Percentiles rank a stretch among this genome's conserved stretches.
These are phyloP conservation scores for Penicillium sp. DNA, from an alignment of 2,329 filamentous ascomycete genomes.

Conservation along the genomic window DNA sequence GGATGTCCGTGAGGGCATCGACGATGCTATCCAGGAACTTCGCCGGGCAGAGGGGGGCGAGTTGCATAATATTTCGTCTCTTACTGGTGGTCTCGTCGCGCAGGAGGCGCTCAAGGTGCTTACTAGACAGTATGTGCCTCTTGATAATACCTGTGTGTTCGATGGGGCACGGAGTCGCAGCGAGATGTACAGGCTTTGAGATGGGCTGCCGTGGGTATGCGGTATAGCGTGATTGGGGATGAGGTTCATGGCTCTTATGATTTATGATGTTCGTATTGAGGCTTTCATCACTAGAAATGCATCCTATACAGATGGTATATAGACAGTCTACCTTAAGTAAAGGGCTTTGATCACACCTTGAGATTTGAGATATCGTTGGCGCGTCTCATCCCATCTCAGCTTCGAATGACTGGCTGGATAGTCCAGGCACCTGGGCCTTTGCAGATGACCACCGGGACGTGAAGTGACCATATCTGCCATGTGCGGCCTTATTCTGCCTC, in stretches of 20 bases:
- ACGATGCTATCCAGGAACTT: conserved; percentile 64
- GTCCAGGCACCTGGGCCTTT: not conserved
- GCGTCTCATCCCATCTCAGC: not conserved
- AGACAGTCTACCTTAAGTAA: not conserved
- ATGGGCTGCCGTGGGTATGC: not conserved
- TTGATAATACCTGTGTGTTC: conserved; percentile 65
- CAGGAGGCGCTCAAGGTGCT: conserved; percentile 89
- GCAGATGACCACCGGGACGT: not conserved
- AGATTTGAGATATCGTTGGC: not conserved
- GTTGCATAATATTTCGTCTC: conserved; percentile 85
- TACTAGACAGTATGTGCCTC: conserved; percentile 66
- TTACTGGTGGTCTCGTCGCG: conserved; percentile 90
- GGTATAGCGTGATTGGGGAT: not conserved
- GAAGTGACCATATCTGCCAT: not conserved
- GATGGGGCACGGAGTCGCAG: conserved; percentile 61
- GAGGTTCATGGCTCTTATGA: conserved; percentile 7
- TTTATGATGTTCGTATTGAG: conserved; percentile 12
- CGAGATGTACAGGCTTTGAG: conserved; percentile 52
- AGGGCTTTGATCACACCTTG: not conserved
- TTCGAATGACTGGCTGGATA: not conserved
- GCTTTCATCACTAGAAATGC: not conserved
- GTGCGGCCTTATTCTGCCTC: too few relatives aligned
- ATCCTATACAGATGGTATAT: not conserved
- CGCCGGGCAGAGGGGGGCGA: conserved; percentile 79
- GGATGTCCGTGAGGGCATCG: conserved; percentile 52